Conservation (phyloP, 306 rosid genomes). For the Vigna reflexopilosa region DNA sequence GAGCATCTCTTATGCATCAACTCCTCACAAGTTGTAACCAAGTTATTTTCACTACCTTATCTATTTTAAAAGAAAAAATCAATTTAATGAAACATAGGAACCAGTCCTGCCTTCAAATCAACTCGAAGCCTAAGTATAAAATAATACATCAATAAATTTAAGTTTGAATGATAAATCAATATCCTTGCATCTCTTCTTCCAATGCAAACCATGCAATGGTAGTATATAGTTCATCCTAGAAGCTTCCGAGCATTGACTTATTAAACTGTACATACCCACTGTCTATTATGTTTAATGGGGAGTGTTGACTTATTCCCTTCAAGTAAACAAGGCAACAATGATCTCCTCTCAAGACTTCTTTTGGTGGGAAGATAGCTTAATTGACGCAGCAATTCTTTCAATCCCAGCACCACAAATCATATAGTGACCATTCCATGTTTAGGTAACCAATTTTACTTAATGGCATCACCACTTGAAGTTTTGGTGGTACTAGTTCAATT, state of each 20-base stretch:
- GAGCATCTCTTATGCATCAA: background rate
- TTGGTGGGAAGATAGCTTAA: conserved; percentile 20
- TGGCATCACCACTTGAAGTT: background rate
- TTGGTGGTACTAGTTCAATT: conserved; percentile 1
- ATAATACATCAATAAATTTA: background rate
- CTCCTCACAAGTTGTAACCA: conserved; percentile 14
- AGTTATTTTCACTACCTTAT: background rate
- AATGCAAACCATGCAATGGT: background rate
- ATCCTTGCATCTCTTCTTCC: background rate
- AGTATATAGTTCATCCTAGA: conserved; percentile 11
- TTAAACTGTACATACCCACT: conserved; percentile 18
- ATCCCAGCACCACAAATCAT: conserved; percentile 3
- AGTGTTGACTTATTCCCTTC: conserved; percentile 6
- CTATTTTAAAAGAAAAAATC: background rate
- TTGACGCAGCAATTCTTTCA: conserved; percentile 19
- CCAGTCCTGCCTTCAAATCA: conserved; percentile 1
- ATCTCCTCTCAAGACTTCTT: background rate
- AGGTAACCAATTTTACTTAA: conserved; percentile 1
- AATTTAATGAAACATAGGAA: conserved; percentile 4
- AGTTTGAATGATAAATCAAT: conserved; percentile 18
- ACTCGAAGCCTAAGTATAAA: background rate
- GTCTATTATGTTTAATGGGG: background rate
- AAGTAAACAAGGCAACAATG: conserved; percentile 9
- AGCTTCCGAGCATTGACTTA: conserved; percentile 1
- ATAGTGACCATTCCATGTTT: conserved; percentile 3